Evolutionary conservation across 257 asterid genomes (phyloP), one percentile per base, ranked within the genome.

Genomic region (Solanum okadae): DNA sequence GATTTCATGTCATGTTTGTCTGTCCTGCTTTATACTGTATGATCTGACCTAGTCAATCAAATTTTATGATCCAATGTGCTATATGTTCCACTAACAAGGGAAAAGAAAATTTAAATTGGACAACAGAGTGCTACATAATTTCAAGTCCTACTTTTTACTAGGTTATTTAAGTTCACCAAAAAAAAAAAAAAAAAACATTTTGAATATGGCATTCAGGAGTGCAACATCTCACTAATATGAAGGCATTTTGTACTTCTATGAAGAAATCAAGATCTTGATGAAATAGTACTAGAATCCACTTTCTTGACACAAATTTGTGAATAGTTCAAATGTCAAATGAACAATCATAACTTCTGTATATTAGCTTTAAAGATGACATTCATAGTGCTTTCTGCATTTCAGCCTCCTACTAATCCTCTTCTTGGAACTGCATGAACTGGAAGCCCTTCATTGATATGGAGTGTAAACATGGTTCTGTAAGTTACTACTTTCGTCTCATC

Each of bases 391-490:
- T 23, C 34, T 34, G 78, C 31, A 72, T 44, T 85, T 85, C 61
- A 85, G 11, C 52, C 44, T 59, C 33, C 84, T 40, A 61, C 61
- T 52, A 83, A 46, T 8, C 59, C 59, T 86, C 70, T 89, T 88
- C 93, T 93, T 88, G 95, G 84, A 86, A 91, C 76, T 52, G 95
- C 97, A 81, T 10, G 76, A 87, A 93, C 71, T 23, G 88, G 72
- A n/a, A 94, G 95, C 78, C 94, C 92, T 63, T 94, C 95, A 29
- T 83, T 93, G 86, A 95, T 93, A 29, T 95, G 95, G 79, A 95
- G 97, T 3, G 97, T 94, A 82, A 94, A 82, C 97, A 95, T 95
- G 35, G 94, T 93, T 89, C 95, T 93, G 81, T 95, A 95, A 4
- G 93, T 93, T 38, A 93, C 97, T 29, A 75, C 91, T 63, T 90